phyloP scores from a whole-genome alignment of 2,329 filamentous ascomycete genomes.

The Fusarium sp. region DNA sequence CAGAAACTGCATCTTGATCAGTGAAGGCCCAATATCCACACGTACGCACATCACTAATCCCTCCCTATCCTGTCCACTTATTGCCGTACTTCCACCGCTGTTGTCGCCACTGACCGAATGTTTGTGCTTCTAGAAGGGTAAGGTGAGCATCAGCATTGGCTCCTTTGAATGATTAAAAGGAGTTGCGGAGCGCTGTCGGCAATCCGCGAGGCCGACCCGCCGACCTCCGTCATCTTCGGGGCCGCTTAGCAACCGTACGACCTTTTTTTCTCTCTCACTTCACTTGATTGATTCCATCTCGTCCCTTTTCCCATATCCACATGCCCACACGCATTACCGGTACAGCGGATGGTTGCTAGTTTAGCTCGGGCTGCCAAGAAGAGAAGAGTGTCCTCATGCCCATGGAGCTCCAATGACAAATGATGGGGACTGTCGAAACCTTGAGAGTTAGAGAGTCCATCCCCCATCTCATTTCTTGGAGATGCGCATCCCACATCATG shows the following conservation, averaged over 20 bases:
- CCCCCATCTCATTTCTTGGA: constrained; percentile 13
- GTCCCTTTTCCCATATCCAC: not conserved
- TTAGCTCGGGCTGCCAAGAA: constrained; percentile 1
- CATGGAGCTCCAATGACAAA: constrained; percentile 19
- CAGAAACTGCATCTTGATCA: constrained; percentile 4
- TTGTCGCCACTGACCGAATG: constrained; percentile 25
- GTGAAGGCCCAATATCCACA: constrained; percentile 19
- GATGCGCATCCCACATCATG: not conserved
- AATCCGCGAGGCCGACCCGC: constrained; percentile 6
- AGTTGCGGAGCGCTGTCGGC: constrained; percentile 3
- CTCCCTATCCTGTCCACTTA: constrained; percentile 3
- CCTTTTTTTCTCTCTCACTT: not conserved
- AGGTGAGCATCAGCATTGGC: constrained; percentile 4
- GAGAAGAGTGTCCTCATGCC: not conserved
- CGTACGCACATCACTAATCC: not conserved
- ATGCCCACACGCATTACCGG: constrained; percentile 12
- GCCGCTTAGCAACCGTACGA: not conserved
- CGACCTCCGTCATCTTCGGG: constrained; percentile 12
- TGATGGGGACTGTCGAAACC: not conserved
- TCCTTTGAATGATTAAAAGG: not conserved
- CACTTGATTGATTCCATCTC: constrained; percentile 9
- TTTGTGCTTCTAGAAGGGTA: constrained; percentile 29
- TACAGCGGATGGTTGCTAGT: not conserved
- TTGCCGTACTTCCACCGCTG: constrained; percentile 25
- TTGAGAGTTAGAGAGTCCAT: not conserved